These are phyloP conservation scores for Lanmaoa rubissima DNA, from an alignment of 768 basidiomycete species.

Conservation along the genomic window DNA sequence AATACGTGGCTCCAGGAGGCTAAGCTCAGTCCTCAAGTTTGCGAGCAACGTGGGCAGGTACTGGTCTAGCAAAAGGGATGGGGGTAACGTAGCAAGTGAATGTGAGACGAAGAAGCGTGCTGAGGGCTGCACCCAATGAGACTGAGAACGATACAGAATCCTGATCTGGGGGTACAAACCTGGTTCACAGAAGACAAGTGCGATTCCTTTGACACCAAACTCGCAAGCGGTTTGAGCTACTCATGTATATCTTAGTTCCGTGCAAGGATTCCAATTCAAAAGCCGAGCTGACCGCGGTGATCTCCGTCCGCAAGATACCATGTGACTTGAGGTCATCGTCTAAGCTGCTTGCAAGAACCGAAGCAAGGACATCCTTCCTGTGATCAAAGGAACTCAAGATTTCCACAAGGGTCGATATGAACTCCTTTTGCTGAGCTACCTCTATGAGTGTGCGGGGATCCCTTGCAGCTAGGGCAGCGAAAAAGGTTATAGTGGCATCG, in stretches of 20 bases:
- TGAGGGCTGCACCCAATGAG: constrained; percentile 42
- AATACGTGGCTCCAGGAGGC: constrained; percentile 38
- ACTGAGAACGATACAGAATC: background rate
- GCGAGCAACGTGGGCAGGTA: constrained; percentile 32
- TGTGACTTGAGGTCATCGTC: constrained; percentile 48
- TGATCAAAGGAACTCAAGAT: constrained; percentile 37
- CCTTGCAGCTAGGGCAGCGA: constrained; percentile 59
- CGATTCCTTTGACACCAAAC: constrained; percentile 36
- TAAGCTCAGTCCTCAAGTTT: constrained; percentile 37
- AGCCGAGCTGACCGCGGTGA: constrained; percentile 44
- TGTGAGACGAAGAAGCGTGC: constrained; percentile 53
- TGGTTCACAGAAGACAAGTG: constrained; percentile 22
- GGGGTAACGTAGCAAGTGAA: constrained; percentile 48
- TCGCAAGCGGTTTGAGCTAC: constrained; percentile 38
- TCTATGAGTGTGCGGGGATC: constrained; percentile 56
- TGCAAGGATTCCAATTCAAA: background rate
- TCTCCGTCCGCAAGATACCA: constrained; percentile 60
- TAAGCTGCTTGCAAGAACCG: constrained; percentile 33
- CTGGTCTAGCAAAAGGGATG: constrained; percentile 37
- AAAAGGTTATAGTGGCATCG: constrained; percentile 61
- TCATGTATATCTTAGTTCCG: constrained; percentile 6
- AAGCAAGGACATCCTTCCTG: constrained; percentile 50
- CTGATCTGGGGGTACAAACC: constrained; percentile 10
- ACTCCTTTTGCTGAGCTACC: constrained; percentile 39
- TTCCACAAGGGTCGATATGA: constrained; percentile 44